These are phyloP conservation scores for Nigrospora oryzae DNA, from an alignment of 2,329 filamentous ascomycete species.

Conservation along the genomic window DNA sequence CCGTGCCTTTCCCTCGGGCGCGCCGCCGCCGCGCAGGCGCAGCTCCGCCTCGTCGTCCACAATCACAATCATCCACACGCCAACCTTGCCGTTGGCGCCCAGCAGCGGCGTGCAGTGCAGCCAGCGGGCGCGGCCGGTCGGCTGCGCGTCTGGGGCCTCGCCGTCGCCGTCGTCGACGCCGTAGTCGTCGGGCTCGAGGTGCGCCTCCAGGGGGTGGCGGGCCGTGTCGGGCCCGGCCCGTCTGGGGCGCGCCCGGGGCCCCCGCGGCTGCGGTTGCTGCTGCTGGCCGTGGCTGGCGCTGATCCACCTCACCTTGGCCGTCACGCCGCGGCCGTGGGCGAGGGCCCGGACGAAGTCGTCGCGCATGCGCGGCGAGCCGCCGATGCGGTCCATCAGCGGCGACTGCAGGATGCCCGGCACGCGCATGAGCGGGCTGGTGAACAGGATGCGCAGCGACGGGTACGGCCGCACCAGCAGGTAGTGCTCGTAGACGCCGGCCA, in stretches of 20 bases:
- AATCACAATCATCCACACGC: slow-evolving; percentile 72
- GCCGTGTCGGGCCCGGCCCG: background rate
- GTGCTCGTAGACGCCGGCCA: slow-evolving; percentile 36
- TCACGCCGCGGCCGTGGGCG: slow-evolving; percentile 16
- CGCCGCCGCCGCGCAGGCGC: background rate
- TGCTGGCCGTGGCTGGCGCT: background rate
- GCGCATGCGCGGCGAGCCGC: slow-evolving; percentile 37
- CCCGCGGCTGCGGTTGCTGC: no score
- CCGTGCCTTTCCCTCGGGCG: no score
- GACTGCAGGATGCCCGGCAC: slow-evolving; percentile 59
- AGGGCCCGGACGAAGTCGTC: slow-evolving; percentile 48
- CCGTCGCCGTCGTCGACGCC: slow-evolving; percentile 45
- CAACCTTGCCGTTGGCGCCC: slow-evolving; percentile 57
- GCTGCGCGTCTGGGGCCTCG: slow-evolving; percentile 61
- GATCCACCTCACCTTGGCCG: background rate
- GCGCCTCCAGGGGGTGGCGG: background rate
- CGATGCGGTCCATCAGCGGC: slow-evolving; percentile 44
- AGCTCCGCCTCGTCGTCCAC: slow-evolving; percentile 50
- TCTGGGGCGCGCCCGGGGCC: no score
- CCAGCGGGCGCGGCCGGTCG: slow-evolving; percentile 60
- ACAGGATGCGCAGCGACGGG: slow-evolving; percentile 57
- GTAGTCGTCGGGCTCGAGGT: background rate
- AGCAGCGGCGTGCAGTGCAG: slow-evolving; percentile 69
- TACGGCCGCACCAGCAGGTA: slow-evolving; percentile 59
- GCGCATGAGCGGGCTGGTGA: slow-evolving; percentile 58